Percentiles rank a stretch among this genome's conserved stretches.
Evolutionary conservation across 116 monocot genomes (phyloP).

Genomic region (Posidonia oceanica): DNA sequence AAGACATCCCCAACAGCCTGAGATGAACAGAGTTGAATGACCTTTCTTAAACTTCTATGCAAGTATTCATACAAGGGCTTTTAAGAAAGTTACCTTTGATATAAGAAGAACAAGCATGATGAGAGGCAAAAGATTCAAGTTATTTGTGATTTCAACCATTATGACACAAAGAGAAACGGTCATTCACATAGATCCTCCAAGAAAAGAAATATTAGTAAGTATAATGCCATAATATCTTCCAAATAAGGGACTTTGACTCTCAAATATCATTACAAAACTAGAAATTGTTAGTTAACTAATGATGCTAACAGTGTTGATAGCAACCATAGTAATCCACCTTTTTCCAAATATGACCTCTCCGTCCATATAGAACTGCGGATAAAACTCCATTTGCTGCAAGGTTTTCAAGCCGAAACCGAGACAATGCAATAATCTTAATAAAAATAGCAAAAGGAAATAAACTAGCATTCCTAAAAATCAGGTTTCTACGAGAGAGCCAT

Average conservation of each 20-base stretch:
- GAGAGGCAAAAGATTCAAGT: constrained; percentile 83
- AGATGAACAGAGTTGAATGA: background rate
- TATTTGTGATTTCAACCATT: constrained; percentile 99
- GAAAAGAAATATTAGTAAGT: constrained; percentile 37
- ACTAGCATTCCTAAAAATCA: too few species aligned
- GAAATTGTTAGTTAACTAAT: too few species aligned
- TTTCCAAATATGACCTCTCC: constrained; percentile 62
- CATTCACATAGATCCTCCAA: constrained; percentile 99
- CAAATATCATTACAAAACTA: too few species aligned
- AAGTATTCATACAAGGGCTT: background rate
- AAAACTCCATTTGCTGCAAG: constrained; percentile 81
- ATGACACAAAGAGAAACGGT: constrained; percentile 99
- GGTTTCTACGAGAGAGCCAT: too few species aligned
- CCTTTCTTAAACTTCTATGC: background rate
- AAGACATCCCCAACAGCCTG: constrained; percentile 98
- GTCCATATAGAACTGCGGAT: constrained; percentile 79
- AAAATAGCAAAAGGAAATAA: too few species aligned
- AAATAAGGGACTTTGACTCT: too few species aligned
- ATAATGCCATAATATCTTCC: too few species aligned
- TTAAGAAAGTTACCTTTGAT: constrained; percentile 70
- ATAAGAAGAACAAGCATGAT: constrained; percentile 99
- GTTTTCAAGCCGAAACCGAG: too few species aligned
- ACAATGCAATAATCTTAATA: too few species aligned
- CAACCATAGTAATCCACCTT: constrained; percentile 28
- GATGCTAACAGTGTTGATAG: too few species aligned